phyloP scores from a whole-genome alignment of 352 stramenopile species.

The Peronosclerospora sorghi region DNA sequence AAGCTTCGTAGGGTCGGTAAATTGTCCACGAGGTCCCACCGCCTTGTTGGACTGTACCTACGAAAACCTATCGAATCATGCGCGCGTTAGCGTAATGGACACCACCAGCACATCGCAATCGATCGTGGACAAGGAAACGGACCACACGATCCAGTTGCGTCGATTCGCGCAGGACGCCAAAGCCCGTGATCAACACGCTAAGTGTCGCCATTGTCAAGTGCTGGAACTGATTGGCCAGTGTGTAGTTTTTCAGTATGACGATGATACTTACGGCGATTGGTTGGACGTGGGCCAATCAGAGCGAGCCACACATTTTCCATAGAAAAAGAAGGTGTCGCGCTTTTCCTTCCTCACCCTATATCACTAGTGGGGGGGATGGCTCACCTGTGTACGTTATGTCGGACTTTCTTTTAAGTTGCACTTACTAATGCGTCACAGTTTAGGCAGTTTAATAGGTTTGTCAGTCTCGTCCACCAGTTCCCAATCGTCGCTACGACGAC shows the following conservation, averaged over 20 bases:
- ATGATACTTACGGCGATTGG: constrained; percentile 5
- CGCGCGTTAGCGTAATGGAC: background rate
- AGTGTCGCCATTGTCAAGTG: constrained; percentile 45
- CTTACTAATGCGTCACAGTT: no score
- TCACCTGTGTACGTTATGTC: no score
- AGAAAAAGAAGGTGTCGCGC: no score
- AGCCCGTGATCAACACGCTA: constrained; percentile 65
- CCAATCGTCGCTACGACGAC: constrained; percentile 28
- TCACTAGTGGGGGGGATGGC: no score
- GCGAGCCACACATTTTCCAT: no score
- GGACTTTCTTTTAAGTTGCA: no score
- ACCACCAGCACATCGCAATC: no score
- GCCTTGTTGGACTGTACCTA: constrained; percentile 65
- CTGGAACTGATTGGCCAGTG: constrained; percentile 14
- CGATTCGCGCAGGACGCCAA: constrained; percentile 45
- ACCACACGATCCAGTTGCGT: constrained; percentile 42
- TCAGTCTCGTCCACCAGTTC: constrained; percentile 41
- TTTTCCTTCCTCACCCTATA: no score
- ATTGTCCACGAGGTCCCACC: constrained; percentile 56
- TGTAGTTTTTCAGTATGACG: no score
- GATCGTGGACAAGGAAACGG: constrained; percentile 10
- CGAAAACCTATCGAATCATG: constrained; percentile 42
- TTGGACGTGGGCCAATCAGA: constrained; percentile 12
- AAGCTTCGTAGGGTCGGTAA: constrained; percentile 63
- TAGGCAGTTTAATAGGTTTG: constrained; percentile 16